These are phyloP conservation scores for Onygenales sp. DNA, from an alignment of 2,329 filamentous ascomycete species.

Conservation along the genomic window DNA sequence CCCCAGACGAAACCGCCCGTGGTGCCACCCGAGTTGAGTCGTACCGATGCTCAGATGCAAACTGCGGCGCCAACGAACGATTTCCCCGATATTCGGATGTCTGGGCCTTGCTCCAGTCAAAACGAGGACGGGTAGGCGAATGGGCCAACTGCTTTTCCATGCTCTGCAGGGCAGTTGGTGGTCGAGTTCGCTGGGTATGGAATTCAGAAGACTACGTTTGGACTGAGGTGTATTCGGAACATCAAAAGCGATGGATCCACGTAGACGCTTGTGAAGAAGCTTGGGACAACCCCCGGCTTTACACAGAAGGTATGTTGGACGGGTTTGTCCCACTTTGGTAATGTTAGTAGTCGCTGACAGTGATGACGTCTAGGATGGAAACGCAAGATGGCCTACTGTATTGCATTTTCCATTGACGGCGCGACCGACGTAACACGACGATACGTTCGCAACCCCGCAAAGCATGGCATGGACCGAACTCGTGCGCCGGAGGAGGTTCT, in stretches of 20 bases:
- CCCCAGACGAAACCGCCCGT: constrained; percentile 79
- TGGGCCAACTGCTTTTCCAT: constrained; percentile 99
- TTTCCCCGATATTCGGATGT: constrained; percentile 94
- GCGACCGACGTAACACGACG: constrained; percentile 58
- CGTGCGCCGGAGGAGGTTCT: constrained; percentile 82
- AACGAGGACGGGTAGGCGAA: constrained; percentile 79
- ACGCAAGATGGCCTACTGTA: constrained; percentile 93
- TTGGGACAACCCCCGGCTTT: constrained; percentile 89
- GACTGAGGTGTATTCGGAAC: constrained; percentile 94
- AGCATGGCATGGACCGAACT: constrained; percentile 60
- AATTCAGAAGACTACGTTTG: constrained; percentile 95
- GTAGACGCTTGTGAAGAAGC: constrained; percentile 90
- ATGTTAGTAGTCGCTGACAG: constrained; percentile 3
- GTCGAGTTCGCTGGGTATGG: constrained; percentile 93
- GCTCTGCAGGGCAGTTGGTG: constrained; percentile 87
- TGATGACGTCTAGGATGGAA: constrained; percentile 57
- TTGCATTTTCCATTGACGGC: constrained; percentile 89
- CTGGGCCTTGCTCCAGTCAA: constrained; percentile 80
- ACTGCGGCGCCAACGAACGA: constrained; percentile 71
- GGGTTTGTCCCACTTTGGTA: neutral
- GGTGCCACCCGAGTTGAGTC: constrained; percentile 82
- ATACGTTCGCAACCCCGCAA: constrained; percentile 47
- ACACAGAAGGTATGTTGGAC: constrained; percentile 61
- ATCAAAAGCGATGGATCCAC: constrained; percentile 91
- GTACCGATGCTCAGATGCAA: constrained; percentile 70